A percentile compares a stretch with the other conserved stretches of the same genome.
Evolutionary conservation across 495 filamentous ascomycete genomes (phyloP).

Genomic region (Articulospora tetracladia): DNA sequence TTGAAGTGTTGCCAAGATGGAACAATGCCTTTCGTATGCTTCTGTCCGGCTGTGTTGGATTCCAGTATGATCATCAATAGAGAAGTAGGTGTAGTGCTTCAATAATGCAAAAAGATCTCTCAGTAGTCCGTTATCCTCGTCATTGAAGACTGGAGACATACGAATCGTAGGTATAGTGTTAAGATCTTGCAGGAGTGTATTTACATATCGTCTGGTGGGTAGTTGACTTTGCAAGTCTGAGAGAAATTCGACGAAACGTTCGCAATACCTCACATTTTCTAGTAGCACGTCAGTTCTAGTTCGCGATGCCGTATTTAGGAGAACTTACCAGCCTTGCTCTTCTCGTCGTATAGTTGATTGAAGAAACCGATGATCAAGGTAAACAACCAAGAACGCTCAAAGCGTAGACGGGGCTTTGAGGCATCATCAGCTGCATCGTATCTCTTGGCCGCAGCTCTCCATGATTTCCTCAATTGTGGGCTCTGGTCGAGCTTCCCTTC

Average conservation of each 20-base stretch:
- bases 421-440: constrained; percentile 84
- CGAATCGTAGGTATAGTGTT: constrained; percentile 80
- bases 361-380: constrained; percentile 82
- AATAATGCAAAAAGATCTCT: constrained; percentile 78
- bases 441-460: constrained; percentile 81
- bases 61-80: constrained; percentile 88
- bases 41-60: constrained; percentile 66
- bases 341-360: constrained; percentile 60
- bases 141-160: constrained; percentile 73
- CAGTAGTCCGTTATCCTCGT: constrained; percentile 70
- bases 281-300: constrained; percentile 8
- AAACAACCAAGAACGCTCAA: constrained; percentile 93
- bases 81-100: constrained; percentile 81
- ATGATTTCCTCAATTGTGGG: constrained; percentile 74
- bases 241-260: constrained; percentile 87
- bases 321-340: constrained; percentile 31
- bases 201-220: constrained; percentile 91
- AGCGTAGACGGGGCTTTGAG: constrained; percentile 73
- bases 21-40: constrained; percentile 76
- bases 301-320: neutral
- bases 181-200: constrained; percentile 84
- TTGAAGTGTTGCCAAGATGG: constrained; percentile 73
- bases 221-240: constrained; percentile 90
- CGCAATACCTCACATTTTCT: constrained; percentile 80
- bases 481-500: constrained; percentile 65